A percentile compares a stretch with the other conserved stretches of the same genome.
Evolutionary conservation across 2,329 filamentous ascomycete genomes (phyloP).

Genomic region (Didymella sp.): DNA sequence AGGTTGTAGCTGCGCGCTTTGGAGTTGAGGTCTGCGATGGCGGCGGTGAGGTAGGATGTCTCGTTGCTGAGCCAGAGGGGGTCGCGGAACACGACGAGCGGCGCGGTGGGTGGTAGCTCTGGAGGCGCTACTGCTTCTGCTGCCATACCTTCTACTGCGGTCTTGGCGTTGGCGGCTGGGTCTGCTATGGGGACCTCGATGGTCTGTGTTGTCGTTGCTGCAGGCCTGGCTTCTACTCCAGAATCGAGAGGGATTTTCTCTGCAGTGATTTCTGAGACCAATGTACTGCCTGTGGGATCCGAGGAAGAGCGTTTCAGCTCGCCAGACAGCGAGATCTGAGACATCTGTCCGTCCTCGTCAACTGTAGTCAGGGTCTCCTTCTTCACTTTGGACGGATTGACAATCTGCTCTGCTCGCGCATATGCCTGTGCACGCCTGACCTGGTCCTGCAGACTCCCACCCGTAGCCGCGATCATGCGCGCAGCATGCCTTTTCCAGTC

Average conservation of each 20-base stretch:
- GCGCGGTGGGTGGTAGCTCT: slow-evolving; percentile 17
- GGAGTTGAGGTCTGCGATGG: slow-evolving; percentile 78
- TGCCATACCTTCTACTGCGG: neutral
- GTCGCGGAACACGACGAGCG: slow-evolving; percentile 73
- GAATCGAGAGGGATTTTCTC: slow-evolving; percentile 27
- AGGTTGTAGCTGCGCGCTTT: slow-evolving; percentile 90
- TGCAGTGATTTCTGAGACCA: slow-evolving; percentile 40
- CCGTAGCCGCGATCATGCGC: slow-evolving; percentile 76
- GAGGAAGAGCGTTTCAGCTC: slow-evolving; percentile 47
- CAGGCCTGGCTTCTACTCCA: slow-evolving; percentile 7
- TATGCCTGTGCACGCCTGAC: slow-evolving; percentile 74
- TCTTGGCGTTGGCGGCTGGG: neutral
- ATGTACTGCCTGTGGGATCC: slow-evolving; percentile 19
- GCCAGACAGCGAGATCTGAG: slow-evolving; percentile 56
- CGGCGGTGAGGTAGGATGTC: slow-evolving; percentile 74
- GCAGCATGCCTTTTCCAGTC: slow-evolving; percentile 89
- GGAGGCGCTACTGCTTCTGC: neutral
- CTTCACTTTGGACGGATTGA: slow-evolving; percentile 63
- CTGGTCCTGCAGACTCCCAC: slow-evolving; percentile 77
- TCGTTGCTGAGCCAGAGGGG: slow-evolving; percentile 76
- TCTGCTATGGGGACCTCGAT: slow-evolving; percentile 22
- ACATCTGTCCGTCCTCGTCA: slow-evolving; percentile 54
- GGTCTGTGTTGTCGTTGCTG: slow-evolving; percentile 22
- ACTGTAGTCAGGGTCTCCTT: slow-evolving; percentile 56
- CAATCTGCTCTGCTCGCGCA: slow-evolving; percentile 73